Base-by-base conservation (phyloP, 1,284 basidiomycete species). In the Moniliophthora roreri region DNA sequence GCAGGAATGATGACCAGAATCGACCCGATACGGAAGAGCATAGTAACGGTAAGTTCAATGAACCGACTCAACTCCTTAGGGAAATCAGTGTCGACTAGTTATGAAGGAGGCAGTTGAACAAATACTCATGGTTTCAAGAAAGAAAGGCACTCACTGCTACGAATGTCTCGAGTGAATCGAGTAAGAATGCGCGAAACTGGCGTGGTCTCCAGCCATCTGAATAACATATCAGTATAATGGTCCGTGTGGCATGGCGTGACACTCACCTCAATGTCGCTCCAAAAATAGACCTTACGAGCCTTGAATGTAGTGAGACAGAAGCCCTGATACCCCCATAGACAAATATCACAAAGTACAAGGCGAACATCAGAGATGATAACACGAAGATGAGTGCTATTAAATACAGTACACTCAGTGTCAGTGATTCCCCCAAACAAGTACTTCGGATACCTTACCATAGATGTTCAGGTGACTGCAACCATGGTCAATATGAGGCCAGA, bases 91-190 rank as follows among this genome's bases (percentile, higher is more conserved):
- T 66, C 66, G 56, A 77, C 75, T 18, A 62, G 55, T 57, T 37
- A n/a, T n/a, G n/a, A 57, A 46, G 40, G 23, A 15, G 32, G 36
- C 20, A 56, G n/a, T n/a, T 32, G 7, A 32, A 32, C 28, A 32
- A 32, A 32, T 32, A 6, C 28, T 32, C 6, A 11, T 32, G 28
- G 11, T 6, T 11, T 11, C 6, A 6, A 13, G n/a, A 7, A 37
- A 35, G 6, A 37, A 44, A 35, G 24, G 23, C 6, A 56, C 54
- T 10, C 18, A 56, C 54, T 32, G 32, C 37, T 36, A 18, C 48
- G 59, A 54, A 83, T 81, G 60, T 84, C 82, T 55, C 80, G 79
- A 15, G 81, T 82, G 62, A 81, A 83, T 49, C 81, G 70, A 40
- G 76, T 68, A 52, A 82, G 74, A 49, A 83, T 77, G 32, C 81